A percentile compares a stretch with the other conserved stretches of the same genome.
These are phyloP conservation scores for Colletotrichum sp. DNA, from an alignment of 2,329 filamentous ascomycete genomes.

Conservation along the genomic window DNA sequence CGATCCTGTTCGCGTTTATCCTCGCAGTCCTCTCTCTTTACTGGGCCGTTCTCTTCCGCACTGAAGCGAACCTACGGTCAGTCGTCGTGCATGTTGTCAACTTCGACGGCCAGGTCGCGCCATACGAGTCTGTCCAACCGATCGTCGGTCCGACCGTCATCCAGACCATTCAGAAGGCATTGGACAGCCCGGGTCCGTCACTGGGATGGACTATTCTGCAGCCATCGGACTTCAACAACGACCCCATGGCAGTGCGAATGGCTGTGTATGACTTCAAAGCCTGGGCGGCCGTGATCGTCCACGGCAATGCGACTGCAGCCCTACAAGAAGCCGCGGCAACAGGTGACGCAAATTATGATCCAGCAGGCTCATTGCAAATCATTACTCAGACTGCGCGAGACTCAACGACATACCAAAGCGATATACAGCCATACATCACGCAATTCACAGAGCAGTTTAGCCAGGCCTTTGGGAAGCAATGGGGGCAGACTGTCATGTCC, in stretches of 20 bases:
- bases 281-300: conserved; percentile 67
- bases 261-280: conserved; percentile 63
- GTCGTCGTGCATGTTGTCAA: conserved; percentile 66
- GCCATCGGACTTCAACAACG: conserved; percentile 57
- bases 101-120: conserved; percentile 62
- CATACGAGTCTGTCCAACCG: conserved; percentile 52
- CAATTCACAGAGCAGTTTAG: conserved; percentile 51
- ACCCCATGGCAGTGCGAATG: conserved; percentile 60
- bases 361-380: conserved; percentile 61
- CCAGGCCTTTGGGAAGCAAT: conserved; percentile 51
- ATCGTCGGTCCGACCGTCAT: conserved; percentile 62
- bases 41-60: conserved; percentile 62
- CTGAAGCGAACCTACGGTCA: conserved; percentile 50
- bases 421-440: conserved; percentile 57
- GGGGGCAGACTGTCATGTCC: conserved; percentile 43
- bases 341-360: conserved; percentile 65
- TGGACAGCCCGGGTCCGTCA: conserved; percentile 40
- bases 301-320: conserved; percentile 64
- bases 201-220: conserved; percentile 56
- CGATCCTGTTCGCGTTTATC: conserved; percentile 59
- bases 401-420: conserved; percentile 56
- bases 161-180: conserved; percentile 46
- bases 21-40: conserved; percentile 62
- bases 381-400: conserved; percentile 62
- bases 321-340: conserved; percentile 58